phyloP scores from a whole-genome alignment of 495 filamentous ascomycete genomes.

The Talaromyces borbonicus region DNA sequence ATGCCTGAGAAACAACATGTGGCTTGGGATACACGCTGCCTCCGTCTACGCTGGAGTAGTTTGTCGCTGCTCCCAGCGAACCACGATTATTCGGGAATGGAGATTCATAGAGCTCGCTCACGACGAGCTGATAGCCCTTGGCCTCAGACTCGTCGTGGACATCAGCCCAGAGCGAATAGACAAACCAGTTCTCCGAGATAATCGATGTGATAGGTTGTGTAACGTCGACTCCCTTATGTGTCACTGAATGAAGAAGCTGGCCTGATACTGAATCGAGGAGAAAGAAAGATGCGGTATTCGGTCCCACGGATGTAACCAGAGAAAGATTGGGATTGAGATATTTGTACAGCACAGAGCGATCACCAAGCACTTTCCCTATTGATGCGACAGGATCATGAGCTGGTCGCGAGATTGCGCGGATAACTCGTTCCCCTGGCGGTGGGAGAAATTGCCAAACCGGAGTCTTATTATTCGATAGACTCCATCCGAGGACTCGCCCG shows the following conservation, averaged over 20 bases:
- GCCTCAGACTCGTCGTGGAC: constrained; percentile 41
- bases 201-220: constrained; percentile 63
- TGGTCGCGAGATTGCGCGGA: constrained; percentile 55
- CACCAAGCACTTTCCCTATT: constrained; percentile 84
- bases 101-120: constrained; percentile 88
- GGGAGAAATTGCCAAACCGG: constrained; percentile 70
- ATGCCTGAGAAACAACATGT: constrained; percentile 67
- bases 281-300: constrained; percentile 57
- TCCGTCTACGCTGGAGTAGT: constrained; percentile 63
- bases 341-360: constrained; percentile 92
- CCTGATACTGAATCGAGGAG: constrained; percentile 84
- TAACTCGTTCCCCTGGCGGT: constrained; percentile 53
- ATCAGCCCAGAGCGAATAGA: constrained; percentile 75
- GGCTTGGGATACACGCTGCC: constrained; percentile 41
- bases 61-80: constrained; percentile 51
- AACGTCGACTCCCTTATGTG: constrained; percentile 64
- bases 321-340: constrained; percentile 86
- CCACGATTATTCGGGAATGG: constrained; percentile 76
- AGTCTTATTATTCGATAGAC: constrained; percentile 32
- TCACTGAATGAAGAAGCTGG: constrained; percentile 57
- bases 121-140: constrained; percentile 77
- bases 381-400: constrained; percentile 83
- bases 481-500: constrained; percentile 53
- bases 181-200: constrained; percentile 91
- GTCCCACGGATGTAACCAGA: constrained; percentile 61